Conservation (phyloP, 2,329 filamentous ascomycete genomes). For the Cytospora schulzeri region DNA sequence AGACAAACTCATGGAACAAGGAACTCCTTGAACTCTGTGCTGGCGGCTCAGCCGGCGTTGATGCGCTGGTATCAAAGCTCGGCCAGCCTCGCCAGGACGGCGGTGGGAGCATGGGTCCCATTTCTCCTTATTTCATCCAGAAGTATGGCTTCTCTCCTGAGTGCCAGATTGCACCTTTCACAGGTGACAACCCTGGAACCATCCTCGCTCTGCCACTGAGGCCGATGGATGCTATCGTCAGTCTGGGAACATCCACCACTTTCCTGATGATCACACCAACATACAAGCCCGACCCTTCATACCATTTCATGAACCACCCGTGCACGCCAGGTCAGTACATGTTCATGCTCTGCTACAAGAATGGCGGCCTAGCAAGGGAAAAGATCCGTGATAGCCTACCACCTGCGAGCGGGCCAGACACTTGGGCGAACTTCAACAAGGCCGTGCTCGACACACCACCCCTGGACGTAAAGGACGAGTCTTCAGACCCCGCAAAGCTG, state of each 20-base stretch:
- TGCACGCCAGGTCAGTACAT: constrained; percentile 90
- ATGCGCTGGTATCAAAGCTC: constrained; percentile 71
- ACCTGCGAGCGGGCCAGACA: constrained; percentile 47
- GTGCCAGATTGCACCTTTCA: constrained; percentile 82
- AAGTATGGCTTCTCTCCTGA: constrained; percentile 76
- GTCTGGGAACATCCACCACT: constrained; percentile 90
- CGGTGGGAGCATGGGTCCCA: constrained; percentile 72
- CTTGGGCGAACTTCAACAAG: constrained; percentile 82
- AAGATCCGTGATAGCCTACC: constrained; percentile 82
- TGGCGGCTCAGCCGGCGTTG: constrained; percentile 59
- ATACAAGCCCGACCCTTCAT: constrained; percentile 86
- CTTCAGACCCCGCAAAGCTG: constrained; percentile 68
- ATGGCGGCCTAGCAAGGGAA: constrained; percentile 90
- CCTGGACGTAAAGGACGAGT: constrained; percentile 60
- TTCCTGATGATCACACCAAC: constrained; percentile 96
- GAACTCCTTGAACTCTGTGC: constrained; percentile 75
- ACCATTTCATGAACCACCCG: constrained; percentile 98
- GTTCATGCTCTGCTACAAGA: constrained; percentile 99
- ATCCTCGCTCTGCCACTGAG: constrained; percentile 88
- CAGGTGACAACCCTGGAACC: constrained; percentile 93
- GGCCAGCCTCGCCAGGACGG: constrained; percentile 80
- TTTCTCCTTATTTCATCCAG: constrained; percentile 76
- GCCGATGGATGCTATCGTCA: constrained; percentile 90
- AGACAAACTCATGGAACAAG: constrained; percentile 71
- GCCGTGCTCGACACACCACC: constrained; percentile 68